These are phyloP conservation scores for Aspergillus alliaceus DNA, from an alignment of 2,329 filamentous ascomycete genomes.

Conservation along the genomic window DNA sequence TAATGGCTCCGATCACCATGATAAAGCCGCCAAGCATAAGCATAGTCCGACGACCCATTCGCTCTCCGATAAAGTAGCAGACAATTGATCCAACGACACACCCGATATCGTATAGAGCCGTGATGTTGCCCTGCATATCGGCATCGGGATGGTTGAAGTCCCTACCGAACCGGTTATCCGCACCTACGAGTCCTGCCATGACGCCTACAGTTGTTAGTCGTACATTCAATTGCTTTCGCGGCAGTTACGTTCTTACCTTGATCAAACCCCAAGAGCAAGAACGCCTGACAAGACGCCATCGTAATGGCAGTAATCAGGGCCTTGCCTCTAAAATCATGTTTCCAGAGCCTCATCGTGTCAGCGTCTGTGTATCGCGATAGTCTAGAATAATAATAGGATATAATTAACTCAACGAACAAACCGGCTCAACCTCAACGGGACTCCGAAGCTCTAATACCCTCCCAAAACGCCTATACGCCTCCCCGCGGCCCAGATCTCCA, in stretches of 20 bases:
- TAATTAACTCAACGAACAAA: background rate
- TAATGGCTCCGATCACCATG: constrained; percentile 30
- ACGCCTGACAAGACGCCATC: constrained; percentile 43
- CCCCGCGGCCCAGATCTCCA: too few relatives aligned
- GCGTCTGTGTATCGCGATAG: background rate
- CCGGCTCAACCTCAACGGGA: background rate
- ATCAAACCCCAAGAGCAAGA: constrained; percentile 47
- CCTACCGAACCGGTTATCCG: constrained; percentile 41
- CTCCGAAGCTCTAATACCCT: background rate
- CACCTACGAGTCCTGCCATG: constrained; percentile 44
- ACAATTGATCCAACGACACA: constrained; percentile 33
- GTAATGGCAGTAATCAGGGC: constrained; percentile 24
- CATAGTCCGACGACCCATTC: constrained; percentile 44
- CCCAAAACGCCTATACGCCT: background rate
- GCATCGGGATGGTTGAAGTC: constrained; percentile 42
- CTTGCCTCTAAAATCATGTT: constrained; percentile 23
- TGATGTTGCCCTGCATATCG: constrained; percentile 40
- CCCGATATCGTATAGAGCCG: constrained; percentile 32
- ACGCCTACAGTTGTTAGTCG: constrained; percentile 11
- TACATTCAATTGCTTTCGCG: background rate
- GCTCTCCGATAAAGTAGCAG: constrained; percentile 41
- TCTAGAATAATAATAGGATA: background rate
- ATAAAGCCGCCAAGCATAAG: constrained; percentile 43
- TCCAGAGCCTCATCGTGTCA: constrained; percentile 20
- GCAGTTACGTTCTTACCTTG: constrained; percentile 35